A percentile compares a stretch with the other conserved stretches of the same genome.
These are phyloP conservation scores for Leavenworthia alabamica DNA, from an alignment of 345 rosid species.

Conservation along the genomic window DNA sequence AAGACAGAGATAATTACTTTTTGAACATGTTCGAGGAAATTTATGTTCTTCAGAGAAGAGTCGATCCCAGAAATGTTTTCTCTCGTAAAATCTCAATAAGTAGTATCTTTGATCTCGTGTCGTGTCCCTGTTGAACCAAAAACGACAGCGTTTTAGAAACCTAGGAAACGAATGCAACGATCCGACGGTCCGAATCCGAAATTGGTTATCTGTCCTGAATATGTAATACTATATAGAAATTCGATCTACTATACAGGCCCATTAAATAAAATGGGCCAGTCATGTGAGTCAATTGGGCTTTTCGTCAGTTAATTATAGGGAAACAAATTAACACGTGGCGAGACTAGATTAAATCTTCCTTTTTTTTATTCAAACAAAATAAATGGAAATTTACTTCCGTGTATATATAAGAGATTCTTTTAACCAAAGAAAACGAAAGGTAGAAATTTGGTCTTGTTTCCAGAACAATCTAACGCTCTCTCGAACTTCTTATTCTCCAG, in stretches of 20 bases:
- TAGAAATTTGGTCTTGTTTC: constrained; percentile 10
- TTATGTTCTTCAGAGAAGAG: not conserved
- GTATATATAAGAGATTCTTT: not conserved
- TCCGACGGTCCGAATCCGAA: no score
- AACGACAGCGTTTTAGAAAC: constrained; percentile 17
- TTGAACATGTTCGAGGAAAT: constrained; percentile 26
- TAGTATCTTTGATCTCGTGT: not conserved
- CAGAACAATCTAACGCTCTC: constrained; percentile 25
- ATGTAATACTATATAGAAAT: no score
- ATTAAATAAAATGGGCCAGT: not conserved
- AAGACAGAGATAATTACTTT: constrained; percentile 22
- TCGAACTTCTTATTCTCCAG: not conserved
- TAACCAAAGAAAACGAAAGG: not conserved
- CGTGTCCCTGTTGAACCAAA: not conserved
- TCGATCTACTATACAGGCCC: not conserved
- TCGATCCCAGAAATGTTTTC: not conserved
- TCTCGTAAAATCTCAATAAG: not conserved
- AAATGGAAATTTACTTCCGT: not conserved
- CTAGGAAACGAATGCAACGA: constrained; percentile 13
- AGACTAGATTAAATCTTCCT: not conserved
- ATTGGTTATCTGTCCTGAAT: no score
- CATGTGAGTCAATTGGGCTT: not conserved
- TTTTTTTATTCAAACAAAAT: no score
- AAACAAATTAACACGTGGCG: constrained; percentile 1
- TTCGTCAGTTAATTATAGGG: not conserved